Conservation (phyloP, 768 basidiomycete species). For the Piloderma croceum region DNA sequence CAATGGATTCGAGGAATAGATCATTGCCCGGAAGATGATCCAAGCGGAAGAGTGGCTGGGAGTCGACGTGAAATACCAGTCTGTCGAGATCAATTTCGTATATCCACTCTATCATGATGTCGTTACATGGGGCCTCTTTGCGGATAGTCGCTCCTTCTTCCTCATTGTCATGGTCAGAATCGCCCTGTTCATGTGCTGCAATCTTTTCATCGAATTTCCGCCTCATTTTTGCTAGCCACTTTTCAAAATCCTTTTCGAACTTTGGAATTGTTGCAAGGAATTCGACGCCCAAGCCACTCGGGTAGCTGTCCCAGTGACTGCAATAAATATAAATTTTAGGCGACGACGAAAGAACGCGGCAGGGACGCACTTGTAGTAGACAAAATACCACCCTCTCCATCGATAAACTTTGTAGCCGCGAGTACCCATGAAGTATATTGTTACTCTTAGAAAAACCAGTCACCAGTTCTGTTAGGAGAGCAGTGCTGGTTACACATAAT, state of each 20-base stretch:
- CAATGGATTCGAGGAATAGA: slow-evolving; percentile 21
- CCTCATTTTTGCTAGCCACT: slow-evolving; percentile 11
- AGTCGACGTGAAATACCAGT: slow-evolving; percentile 19
- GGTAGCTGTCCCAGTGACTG: slow-evolving; percentile 19
- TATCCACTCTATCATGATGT: slow-evolving; percentile 22
- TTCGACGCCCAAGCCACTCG: slow-evolving; percentile 16
- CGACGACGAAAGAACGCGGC: too few species aligned
- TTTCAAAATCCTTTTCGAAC: slow-evolving; percentile 8
- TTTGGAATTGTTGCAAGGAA: slow-evolving; percentile 16
- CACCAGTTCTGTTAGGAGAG: too few species aligned
- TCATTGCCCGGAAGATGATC: slow-evolving; percentile 5
- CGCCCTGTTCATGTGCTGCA: slow-evolving; percentile 1
- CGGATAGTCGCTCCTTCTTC: not conserved
- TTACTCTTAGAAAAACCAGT: too few species aligned
- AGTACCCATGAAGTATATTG: slow-evolving; percentile 15
- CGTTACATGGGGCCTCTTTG: slow-evolving; percentile 9
- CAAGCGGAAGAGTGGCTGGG: slow-evolving; percentile 5
- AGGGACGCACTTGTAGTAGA: slow-evolving; percentile 16
- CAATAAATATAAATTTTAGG: too few species aligned
- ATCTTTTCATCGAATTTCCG: slow-evolving; percentile 7
- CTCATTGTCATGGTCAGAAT: not conserved
- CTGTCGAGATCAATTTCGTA: slow-evolving; percentile 27
- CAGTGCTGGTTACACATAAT: too few species aligned
- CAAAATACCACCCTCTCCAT: slow-evolving; percentile 17
- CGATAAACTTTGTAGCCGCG: slow-evolving; percentile 16